Conservation (phyloP, 2,329 filamentous ascomycete species). For the Thielaviopsis populi region DNA sequence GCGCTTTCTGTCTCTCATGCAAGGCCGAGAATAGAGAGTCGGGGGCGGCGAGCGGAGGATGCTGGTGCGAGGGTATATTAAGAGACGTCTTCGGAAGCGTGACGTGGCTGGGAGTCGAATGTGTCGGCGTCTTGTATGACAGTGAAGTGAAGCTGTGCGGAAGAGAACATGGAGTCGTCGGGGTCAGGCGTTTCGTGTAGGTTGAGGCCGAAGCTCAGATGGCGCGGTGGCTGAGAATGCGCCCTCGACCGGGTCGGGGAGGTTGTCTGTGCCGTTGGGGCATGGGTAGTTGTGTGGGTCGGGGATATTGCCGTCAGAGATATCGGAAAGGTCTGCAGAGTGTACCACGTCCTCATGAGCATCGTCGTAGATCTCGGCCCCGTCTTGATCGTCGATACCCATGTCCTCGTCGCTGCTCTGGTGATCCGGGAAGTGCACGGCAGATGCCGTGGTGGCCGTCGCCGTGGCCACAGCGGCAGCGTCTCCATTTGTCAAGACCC, state of each 20-base stretch:
- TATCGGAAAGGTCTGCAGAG: neutral
- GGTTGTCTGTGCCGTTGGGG: neutral
- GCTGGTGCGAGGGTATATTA: neutral
- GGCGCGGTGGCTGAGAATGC: neutral
- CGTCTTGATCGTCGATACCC: neutral
- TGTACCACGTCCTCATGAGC: neutral
- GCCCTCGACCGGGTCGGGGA: neutral
- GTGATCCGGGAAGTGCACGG: neutral
- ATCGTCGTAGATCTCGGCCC: neutral
- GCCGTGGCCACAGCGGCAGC: neutral
- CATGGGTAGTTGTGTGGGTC: neutral
- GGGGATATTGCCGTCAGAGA: neutral
- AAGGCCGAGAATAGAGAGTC: neutral
- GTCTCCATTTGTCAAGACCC: neutral
- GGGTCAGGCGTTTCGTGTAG: neutral
- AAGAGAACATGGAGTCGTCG: neutral
- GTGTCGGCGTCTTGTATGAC: neutral
- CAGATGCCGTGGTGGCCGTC: neutral
- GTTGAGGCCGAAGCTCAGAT: neutral
- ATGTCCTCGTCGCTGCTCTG: neutral
- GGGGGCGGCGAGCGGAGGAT: neutral
- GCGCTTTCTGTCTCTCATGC: neutral
- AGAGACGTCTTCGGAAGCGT: neutral
- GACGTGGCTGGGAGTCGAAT: neutral
- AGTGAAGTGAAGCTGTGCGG: neutral